Evolutionary conservation across 345 rosid genomes (phyloP).

Genomic region (Ceriops tagal): DNA sequence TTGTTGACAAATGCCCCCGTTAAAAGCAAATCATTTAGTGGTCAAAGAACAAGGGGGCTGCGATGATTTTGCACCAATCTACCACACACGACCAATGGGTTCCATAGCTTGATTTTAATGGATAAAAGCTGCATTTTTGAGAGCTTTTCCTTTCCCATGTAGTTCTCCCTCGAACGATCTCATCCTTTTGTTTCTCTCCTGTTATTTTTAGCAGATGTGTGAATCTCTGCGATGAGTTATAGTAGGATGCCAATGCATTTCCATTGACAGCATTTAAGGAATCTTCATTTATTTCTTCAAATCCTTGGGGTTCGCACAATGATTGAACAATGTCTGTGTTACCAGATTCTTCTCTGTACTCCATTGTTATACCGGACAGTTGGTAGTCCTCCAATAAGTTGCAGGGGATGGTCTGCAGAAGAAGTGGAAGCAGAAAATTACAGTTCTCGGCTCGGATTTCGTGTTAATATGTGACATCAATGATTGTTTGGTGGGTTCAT

Average conservation of each 20-base stretch:
- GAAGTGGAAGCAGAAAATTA: background rate
- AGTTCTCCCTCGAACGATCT: background rate
- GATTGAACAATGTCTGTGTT: background rate
- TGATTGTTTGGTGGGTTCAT: background rate
- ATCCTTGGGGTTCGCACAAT: background rate
- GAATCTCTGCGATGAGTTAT: background rate
- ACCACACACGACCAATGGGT: too few species aligned
- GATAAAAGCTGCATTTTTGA: too few species aligned
- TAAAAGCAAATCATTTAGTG: too few species aligned
- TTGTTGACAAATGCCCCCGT: too few species aligned
- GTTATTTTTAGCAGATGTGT: background rate
- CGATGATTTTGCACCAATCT: too few species aligned
- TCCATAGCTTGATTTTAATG: too few species aligned
- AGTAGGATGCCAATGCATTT: conserved; percentile 1
- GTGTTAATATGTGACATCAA: background rate
- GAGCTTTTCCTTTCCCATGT: background rate
- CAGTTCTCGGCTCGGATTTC: background rate
- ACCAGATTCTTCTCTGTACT: background rate
- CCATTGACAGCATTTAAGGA: background rate
- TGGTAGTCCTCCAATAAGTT: background rate
- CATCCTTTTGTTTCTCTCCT: background rate
- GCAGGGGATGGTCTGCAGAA: background rate
- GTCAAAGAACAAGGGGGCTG: too few species aligned
- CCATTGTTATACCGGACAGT: background rate
- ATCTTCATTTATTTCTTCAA: background rate